Percentiles rank a stretch among this genome's conserved stretches.
phyloP scores from a whole-genome alignment of 108 stramenopile genomes.

The Skeletonema marinoi region DNA sequence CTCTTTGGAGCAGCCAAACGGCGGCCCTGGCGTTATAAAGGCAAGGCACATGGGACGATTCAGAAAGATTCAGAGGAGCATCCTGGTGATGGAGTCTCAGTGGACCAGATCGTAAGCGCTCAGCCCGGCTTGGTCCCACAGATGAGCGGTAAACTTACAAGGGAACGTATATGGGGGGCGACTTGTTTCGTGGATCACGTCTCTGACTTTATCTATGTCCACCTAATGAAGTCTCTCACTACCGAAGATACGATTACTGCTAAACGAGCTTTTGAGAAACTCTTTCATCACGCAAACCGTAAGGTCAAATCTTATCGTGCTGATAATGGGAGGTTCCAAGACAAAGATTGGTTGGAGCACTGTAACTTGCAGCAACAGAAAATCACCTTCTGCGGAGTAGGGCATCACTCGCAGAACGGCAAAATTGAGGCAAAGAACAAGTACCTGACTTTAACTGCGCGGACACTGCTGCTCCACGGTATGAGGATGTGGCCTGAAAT shows the following conservation, averaged over 20 bases:
- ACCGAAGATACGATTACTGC: slow-evolving; percentile 42
- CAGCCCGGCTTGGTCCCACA: slow-evolving; percentile 15
- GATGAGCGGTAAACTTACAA: slow-evolving; percentile 7
- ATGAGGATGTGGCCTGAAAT: slow-evolving; percentile 45
- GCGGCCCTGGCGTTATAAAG: slow-evolving; percentile 17
- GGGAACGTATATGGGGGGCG: neutral
- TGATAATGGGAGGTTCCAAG: slow-evolving; percentile 62
- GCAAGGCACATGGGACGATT: neutral
- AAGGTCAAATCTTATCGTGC: slow-evolving; percentile 52
- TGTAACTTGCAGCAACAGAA: slow-evolving; percentile 24
- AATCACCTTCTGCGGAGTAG: slow-evolving; percentile 52
- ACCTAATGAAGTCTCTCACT: slow-evolving; percentile 26
- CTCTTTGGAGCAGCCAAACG: slow-evolving; percentile 18
- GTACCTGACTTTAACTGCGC: slow-evolving; percentile 42
- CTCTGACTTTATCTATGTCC: slow-evolving; percentile 19
- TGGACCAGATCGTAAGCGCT: slow-evolving; percentile 41
- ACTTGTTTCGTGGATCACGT: slow-evolving; percentile 17
- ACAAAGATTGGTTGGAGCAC: slow-evolving; percentile 23
- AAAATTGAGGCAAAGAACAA: slow-evolving; percentile 49
- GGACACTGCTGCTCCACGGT: slow-evolving; percentile 57
- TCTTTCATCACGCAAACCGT: slow-evolving; percentile 2
- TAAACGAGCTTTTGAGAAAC: slow-evolving; percentile 52
- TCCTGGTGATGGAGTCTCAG: slow-evolving; percentile 45
- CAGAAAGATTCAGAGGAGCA: neutral
- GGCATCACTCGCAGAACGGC: slow-evolving; percentile 61